Base-by-base conservation (phyloP, 1,139 yeast species). In the Candida tetrigidarum region DNA sequence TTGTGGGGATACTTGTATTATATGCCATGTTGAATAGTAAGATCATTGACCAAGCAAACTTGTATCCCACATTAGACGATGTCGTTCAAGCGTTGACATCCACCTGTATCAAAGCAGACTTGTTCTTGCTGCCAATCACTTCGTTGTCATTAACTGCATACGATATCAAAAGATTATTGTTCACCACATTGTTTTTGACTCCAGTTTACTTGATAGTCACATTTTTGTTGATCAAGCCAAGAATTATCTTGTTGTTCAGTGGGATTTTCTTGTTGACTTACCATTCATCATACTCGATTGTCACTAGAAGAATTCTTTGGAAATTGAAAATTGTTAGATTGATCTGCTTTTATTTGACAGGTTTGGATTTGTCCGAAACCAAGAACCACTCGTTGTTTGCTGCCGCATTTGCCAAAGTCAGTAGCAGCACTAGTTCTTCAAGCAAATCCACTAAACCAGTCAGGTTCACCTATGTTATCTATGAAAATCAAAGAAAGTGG, bases 401-500 rank as follows among this genome's bases (percentile, higher is more conserved):
- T 2, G 81, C 82, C 12, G 81, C 82, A 4, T 74, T 78, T 60
- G 80, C 84, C 30, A 83, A 83, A 52, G 85, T 81, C 27, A 76
- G 76, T 25, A 77, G 76, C 25, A 77, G 75, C 5, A 41, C 39
- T 27, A 38, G 30, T 9, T 39, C 58, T 29, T 54, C 61, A 12
- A 46, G 50, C 9, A 52, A 50, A 39, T 49, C 53, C 19, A 62
- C 65, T 45, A 82, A 81, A 51, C 89, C 96, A 4, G 92, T 88
- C 20, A 72, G 92, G 50, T 93, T 92, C 63, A 90, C 97, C 5
- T 93, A 89, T 63, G 97, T 90, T 2, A 75, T 93, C n/a, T 91
- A 84, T 65, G 99, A 93, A 64, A 93, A 93, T 63, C 99, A 93
- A 67, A 82, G 99, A 59, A 83, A 96, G 57, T 93, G 99, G 99